Conservation (phyloP, 1,284 basidiomycete species). For the Microbotryum intermedium region DNA sequence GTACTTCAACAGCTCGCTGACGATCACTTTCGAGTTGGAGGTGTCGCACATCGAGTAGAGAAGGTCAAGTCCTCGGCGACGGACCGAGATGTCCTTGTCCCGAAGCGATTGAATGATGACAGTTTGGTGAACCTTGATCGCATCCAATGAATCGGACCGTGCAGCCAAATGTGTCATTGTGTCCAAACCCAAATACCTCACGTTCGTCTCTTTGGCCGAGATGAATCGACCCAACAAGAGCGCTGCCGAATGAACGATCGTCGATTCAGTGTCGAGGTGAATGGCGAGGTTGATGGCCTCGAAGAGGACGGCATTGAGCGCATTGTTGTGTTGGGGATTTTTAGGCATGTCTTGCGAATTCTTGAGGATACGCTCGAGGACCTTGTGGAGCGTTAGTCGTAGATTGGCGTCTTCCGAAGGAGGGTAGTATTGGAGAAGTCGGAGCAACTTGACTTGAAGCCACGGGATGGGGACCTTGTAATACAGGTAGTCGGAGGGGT, state of each 20-base stretch:
- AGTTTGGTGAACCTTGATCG: constrained; percentile 90
- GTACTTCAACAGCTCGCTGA: constrained; percentile 87
- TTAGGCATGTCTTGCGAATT: constrained; percentile 87
- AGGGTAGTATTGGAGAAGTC: constrained; percentile 89
- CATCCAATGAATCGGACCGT: constrained; percentile 67
- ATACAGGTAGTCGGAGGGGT: constrained; percentile 80
- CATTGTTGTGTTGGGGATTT: constrained; percentile 98
- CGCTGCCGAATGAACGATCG: constrained; percentile 81
- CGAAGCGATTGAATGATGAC: constrained; percentile 90
- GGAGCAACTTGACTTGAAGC: constrained; percentile 92
- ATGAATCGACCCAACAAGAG: constrained; percentile 90
- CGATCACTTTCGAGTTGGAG: constrained; percentile 88
- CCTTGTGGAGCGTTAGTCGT: constrained; percentile 65
- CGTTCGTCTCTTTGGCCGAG: constrained; percentile 95
- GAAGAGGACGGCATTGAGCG: constrained; percentile 94
- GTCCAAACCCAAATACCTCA: constrained; percentile 93
- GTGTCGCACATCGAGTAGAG: constrained; percentile 98
- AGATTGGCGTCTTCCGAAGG: constrained; percentile 82
- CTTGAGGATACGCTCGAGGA: constrained; percentile 83
- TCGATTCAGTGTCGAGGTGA: constrained; percentile 85
- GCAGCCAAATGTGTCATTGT: constrained; percentile 98
- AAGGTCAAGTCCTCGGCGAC: constrained; percentile 85
- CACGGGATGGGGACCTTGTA: constrained; percentile 97
- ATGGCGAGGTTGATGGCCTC: constrained; percentile 97
- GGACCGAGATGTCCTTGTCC: constrained; percentile 95